phyloP scores from a whole-genome alignment of 108 stramenopile species.

The Parietichytrium sp. region DNA sequence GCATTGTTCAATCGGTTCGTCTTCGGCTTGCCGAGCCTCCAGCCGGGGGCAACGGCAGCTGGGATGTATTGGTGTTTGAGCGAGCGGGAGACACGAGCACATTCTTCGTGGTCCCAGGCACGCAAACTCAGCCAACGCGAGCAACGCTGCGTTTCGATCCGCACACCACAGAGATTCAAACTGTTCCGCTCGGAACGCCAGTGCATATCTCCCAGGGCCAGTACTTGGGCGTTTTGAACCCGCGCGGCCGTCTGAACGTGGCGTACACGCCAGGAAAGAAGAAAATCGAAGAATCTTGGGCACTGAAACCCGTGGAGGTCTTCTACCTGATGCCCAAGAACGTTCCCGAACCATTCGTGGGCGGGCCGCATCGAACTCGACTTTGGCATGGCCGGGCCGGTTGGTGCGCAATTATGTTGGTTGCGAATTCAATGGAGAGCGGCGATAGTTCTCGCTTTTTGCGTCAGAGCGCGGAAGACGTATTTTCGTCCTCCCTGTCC shows the following conservation, averaged over 20 bases:
- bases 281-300: slow-evolving; percentile 33
- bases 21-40: slow-evolving; percentile 32
- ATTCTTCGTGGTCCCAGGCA: slow-evolving; percentile 13
- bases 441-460: background rate
- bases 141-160: slow-evolving; percentile 23
- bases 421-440: background rate
- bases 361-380: slow-evolving; percentile 14
- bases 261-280: slow-evolving; percentile 38
- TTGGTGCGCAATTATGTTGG: slow-evolving; percentile 20
- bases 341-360: background rate
- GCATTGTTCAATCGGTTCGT: background rate
- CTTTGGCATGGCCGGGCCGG: slow-evolving; percentile 32
- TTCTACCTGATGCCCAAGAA: slow-evolving; percentile 37
- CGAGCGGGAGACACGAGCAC: slow-evolving; percentile 29
- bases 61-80: slow-evolving; percentile 35
- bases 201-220: slow-evolving; percentile 29
- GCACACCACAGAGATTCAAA: background rate
- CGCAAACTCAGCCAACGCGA: background rate
- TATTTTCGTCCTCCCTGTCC: background rate
- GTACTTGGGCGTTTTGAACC: slow-evolving; percentile 28
- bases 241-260: background rate
- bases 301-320: slow-evolving; percentile 22
- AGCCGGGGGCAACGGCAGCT: background rate
- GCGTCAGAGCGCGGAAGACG: slow-evolving; percentile 28
- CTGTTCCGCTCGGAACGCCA: background rate